Evolutionary conservation across 2,329 filamentous ascomycete genomes (phyloP), one percentile per base, ranked within the genome.

Genomic region (Lithohypha guttulata): DNA sequence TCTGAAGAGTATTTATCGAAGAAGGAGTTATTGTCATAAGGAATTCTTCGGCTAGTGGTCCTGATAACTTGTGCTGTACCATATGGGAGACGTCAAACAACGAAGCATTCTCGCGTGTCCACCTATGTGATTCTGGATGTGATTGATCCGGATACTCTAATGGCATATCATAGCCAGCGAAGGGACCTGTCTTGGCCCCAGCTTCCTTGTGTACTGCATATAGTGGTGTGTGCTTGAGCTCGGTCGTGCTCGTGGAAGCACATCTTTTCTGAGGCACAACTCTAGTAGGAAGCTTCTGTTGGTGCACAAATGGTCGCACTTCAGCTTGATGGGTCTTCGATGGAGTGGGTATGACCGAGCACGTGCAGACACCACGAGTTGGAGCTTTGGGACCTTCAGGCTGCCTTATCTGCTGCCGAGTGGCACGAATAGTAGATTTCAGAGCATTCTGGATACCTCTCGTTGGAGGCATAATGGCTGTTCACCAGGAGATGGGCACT

Each of bases 61-160:
- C 91, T 36, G 75, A 75, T 57, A 98, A 77, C 50, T 79, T 73
- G 60, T 94, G 86, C 65, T 94, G 87, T 39, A 79, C 73, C 89
- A 96, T 96, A 66, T 96, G 91, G 59, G 81, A 81, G 39, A 96
- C 91, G 61, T 98, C 91, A 57, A 98, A 98, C 48, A 98, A 66
- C 48, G 86, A 94, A 42, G 84, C 82, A 61, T 87, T 82, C 52
- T 77, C 72, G 39, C 91, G 78, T 11, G 91, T 96, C 72, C 89
- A 95, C 53, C 78, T 72, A 68, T 96, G 91, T 37, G 85, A 93
- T 45, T 86, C 83, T 50, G 75, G 71, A 47, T 95, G 81, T 51
- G 81, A 79, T 49, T 83, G 71, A 49, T 78, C 74, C 22, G 71
- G 63, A 66, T 96, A 98, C 61, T 91, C 82, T 30, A 98, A 78